Conservation (phyloP, 2,329 filamentous ascomycete species). For the Ascosphaera pollenicola region DNA sequence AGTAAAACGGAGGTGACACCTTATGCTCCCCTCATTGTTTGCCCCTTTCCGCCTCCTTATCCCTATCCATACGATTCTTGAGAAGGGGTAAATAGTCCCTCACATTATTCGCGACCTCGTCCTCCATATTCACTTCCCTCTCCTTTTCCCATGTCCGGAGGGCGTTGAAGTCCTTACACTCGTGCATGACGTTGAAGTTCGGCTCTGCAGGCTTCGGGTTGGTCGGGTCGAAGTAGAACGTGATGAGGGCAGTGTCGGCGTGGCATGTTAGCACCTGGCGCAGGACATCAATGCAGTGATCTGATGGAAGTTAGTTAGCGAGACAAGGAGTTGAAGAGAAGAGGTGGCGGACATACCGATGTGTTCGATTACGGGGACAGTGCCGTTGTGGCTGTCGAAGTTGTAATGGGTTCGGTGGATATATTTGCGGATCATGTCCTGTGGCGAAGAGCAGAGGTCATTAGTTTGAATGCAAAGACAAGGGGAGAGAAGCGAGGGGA, state of each 20-base stretch:
- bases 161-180: conserved; percentile 4
- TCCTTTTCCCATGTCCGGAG: conserved; percentile 5
- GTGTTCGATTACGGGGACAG: conserved; percentile 4
- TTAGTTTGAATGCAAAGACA: background rate
- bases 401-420: conserved; percentile 5
- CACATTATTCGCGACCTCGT: conserved; percentile 3
- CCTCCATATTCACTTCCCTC: conserved; percentile 4
- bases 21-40: too few species aligned
- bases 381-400: conserved; percentile 2
- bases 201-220: conserved; percentile 2
- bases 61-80: background rate
- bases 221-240: conserved; percentile 1
- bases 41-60: background rate
- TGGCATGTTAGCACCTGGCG: conserved; percentile 5
- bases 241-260: conserved; percentile 6
- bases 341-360: conserved; percentile 3
- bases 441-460: background rate
- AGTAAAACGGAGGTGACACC: too few species aligned
- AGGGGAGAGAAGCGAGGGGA: background rate
- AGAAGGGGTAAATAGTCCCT: too few species aligned
- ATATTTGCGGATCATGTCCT: conserved; percentile 5
- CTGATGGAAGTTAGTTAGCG: conserved; percentile 1
- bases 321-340: too few species aligned
- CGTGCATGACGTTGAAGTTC: conserved; percentile 4
- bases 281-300: conserved; percentile 7